Evolutionary conservation across 2,329 filamentous ascomycete genomes (phyloP).

Genomic region (Nigrograna mackinnonii): DNA sequence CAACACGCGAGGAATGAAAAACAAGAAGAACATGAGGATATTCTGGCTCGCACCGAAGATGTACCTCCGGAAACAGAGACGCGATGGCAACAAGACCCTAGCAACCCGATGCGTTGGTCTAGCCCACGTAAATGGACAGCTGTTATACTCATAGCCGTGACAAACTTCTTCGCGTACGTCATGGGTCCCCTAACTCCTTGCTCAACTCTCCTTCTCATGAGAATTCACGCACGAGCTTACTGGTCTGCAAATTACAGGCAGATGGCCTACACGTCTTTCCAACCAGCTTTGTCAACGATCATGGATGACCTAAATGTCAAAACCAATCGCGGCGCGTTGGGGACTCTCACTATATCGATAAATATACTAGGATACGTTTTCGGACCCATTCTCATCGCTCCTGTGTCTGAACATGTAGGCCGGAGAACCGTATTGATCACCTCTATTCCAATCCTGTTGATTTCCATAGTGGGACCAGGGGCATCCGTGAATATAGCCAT

Average conservation of each 20-base stretch:
- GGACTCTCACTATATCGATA: slow-evolving; percentile 38
- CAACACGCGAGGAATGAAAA: background rate
- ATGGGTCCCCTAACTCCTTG: background rate
- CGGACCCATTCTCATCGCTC: slow-evolving; percentile 18
- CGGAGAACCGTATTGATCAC: slow-evolving; percentile 12
- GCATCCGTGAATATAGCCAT: slow-evolving; percentile 29
- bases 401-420: slow-evolving; percentile 19
- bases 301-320: slow-evolving; percentile 1
- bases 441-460: slow-evolving; percentile 50
- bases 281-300: slow-evolving; percentile 2
- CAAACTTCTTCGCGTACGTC: slow-evolving; percentile 3
- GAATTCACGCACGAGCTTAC: background rate
- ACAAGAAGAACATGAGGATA: background rate
- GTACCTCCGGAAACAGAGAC: background rate
- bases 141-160: slow-evolving; percentile 1
- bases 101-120: slow-evolving; percentile 2
- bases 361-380: slow-evolving; percentile 37
- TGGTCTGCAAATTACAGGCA: background rate
- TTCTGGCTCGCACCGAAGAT: background rate
- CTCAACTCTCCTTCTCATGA: background rate
- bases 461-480: slow-evolving; percentile 43
- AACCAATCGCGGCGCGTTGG: slow-evolving; percentile 22
- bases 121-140: background rate
- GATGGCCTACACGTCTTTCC: slow-evolving; percentile 2
- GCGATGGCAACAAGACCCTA: slow-evolving; percentile 1